Percentiles rank a stretch among this genome's conserved stretches.
phyloP scores from a whole-genome alignment of 495 filamentous ascomycete genomes.

The Mytilinidion resinicola region DNA sequence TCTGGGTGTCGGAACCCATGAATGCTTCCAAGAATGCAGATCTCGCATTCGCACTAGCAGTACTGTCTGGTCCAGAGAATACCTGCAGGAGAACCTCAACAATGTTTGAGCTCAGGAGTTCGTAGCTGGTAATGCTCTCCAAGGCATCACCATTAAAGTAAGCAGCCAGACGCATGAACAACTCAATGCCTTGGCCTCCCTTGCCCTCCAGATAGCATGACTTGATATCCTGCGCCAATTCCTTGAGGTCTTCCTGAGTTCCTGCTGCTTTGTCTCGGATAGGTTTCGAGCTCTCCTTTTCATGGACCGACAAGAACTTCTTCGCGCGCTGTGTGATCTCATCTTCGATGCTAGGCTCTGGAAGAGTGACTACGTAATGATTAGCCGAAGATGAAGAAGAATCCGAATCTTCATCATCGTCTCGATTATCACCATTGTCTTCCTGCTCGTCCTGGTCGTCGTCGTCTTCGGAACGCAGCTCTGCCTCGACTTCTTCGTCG shows the following conservation, averaged over 20 bases:
- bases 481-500: conserved; percentile 48
- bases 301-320: conserved; percentile 74
- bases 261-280: conserved; percentile 70
- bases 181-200: conserved; percentile 48
- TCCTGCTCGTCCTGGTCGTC: conserved; percentile 54
- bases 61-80: conserved; percentile 56
- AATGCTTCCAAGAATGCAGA: conserved; percentile 91
- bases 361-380: conserved; percentile 40
- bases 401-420: conserved; percentile 46
- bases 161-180: conserved; percentile 73
- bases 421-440: conserved; percentile 50
- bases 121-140: conserved; percentile 94
- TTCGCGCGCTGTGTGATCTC: conserved; percentile 69
- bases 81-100: conserved; percentile 76
- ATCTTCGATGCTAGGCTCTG: conserved; percentile 59
- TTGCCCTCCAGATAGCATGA: conserved; percentile 56
- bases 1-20: conserved; percentile 61
- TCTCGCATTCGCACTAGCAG: conserved; percentile 53
- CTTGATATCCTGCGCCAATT: conserved; percentile 63
- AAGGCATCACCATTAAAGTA: conserved; percentile 84
- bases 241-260: conserved; percentile 67
- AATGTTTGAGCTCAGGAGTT: conserved; percentile 83
- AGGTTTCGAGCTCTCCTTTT: conserved; percentile 59
- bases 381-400: conserved; percentile 47
- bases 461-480: conserved; percentile 47